phyloP scores from a whole-genome alignment of 83 land plant species.

The Picea abies region DNA sequence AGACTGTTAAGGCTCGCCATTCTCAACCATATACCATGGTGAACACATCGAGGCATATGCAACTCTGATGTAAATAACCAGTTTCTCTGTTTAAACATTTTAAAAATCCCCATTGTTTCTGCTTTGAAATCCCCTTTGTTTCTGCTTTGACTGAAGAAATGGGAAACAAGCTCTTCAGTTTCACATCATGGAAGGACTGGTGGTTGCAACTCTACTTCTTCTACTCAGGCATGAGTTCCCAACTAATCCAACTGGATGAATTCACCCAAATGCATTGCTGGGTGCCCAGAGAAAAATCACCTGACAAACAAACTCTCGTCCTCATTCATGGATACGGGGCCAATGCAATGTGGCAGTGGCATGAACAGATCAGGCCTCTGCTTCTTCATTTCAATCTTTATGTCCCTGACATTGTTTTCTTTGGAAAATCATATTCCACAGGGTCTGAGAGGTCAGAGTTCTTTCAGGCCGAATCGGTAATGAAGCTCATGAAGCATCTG shows the following conservation, averaged over 20 bases:
- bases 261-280: constrained; percentile 55
- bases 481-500: constrained; percentile 11
- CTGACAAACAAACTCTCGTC: constrained; percentile 32
- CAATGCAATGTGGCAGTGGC: constrained; percentile 70
- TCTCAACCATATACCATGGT: too few species aligned
- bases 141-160: constrained; percentile 1
- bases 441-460: constrained; percentile 32
- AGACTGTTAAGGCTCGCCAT: too few species aligned
- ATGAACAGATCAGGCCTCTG: constrained; percentile 28
- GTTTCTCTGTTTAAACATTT: too few species aligned
- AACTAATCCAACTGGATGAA: constrained; percentile 33
- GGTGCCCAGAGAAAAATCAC: constrained; percentile 31
- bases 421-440: constrained; percentile 51
- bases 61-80: too few species aligned
- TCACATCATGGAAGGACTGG: constrained; percentile 38
- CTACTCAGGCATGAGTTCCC: constrained; percentile 42
- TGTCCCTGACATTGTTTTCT: constrained; percentile 70
- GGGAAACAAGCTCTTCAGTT: constrained; percentile 45
- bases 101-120: neutral
- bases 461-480: constrained; percentile 7
- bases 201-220: constrained; percentile 30
- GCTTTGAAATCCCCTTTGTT: neutral
- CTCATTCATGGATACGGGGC: constrained; percentile 74
- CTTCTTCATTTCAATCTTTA: constrained; percentile 47
- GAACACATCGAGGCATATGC: too few species aligned